Evolutionary conservation across 164 flowering plant genomes (phyloP).

Genomic region (Akebia trifoliata): DNA sequence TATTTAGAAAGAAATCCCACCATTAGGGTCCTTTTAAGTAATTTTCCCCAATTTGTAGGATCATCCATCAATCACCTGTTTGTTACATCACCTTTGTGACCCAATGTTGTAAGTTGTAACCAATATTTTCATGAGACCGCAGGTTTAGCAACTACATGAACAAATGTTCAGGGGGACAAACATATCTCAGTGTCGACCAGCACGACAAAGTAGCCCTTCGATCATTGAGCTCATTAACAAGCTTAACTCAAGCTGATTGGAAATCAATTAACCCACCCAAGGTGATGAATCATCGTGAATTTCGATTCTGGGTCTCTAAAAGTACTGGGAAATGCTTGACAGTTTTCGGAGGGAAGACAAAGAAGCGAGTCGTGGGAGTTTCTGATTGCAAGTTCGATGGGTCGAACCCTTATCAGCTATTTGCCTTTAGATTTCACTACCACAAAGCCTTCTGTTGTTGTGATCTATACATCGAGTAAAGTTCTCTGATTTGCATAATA

Average conservation of each 20-base stretch:
- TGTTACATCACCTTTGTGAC: no score
- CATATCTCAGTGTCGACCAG: slow-evolving; percentile 44
- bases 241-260: slow-evolving; percentile 56
- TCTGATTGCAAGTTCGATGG: slow-evolving; percentile 56
- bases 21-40: no score
- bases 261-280: slow-evolving; percentile 52
- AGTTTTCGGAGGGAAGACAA: slow-evolving; percentile 29
- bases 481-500: no score
- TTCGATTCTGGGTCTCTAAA: slow-evolving; percentile 42
- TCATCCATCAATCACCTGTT: no score
- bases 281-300: slow-evolving; percentile 34
- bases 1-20: no score
- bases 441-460: slow-evolving; percentile 58
- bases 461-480: slow-evolving; percentile 33
- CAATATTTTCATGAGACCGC: neutral
- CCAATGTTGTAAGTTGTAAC: no score
- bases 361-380: slow-evolving; percentile 39
- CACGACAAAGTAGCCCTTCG: slow-evolving; percentile 44
- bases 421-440: slow-evolving; percentile 62
- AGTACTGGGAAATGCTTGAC: slow-evolving; percentile 58
- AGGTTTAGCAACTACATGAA: slow-evolving; percentile 72
- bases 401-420: slow-evolving; percentile 50
- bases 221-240: slow-evolving; percentile 34
- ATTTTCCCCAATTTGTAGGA: no score
- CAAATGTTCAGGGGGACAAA: slow-evolving; percentile 54